phyloP scores from a whole-genome alignment of 257 asterid species.

The Petunia secreta region DNA sequence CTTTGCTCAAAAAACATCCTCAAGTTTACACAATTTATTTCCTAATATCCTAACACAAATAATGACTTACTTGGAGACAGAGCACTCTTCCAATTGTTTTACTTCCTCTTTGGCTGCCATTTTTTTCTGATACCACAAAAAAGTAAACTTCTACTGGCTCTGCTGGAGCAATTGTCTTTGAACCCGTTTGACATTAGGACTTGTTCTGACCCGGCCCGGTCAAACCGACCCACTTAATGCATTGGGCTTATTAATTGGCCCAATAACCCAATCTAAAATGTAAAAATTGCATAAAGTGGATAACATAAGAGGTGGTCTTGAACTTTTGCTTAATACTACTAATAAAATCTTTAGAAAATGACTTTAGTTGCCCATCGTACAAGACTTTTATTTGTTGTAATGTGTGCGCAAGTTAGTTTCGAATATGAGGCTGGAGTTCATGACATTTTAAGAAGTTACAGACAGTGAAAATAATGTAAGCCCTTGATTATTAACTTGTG shows the following conservation, averaged over 20 bases:
- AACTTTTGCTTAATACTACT: too few species aligned
- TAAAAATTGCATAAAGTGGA: too few species aligned
- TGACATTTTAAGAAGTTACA: too few species aligned
- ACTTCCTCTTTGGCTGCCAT: constrained; percentile 58
- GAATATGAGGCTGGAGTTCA: too few species aligned
- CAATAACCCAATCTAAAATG: neutral
- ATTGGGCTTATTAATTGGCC: neutral
- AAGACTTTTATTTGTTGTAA: too few species aligned
- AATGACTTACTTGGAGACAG: constrained; percentile 56
- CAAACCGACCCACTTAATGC: neutral
- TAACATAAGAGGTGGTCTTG: too few species aligned
- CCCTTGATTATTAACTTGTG: too few species aligned
- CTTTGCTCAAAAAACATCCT: neutral
- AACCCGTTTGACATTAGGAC: neutral
- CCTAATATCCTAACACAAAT: neutral
- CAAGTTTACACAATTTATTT: neutral
- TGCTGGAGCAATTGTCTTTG: neutral
- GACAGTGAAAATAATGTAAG: too few species aligned
- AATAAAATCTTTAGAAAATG: too few species aligned
- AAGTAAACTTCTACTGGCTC: neutral
- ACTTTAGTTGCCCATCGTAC: too few species aligned
- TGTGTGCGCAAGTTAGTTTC: too few species aligned
- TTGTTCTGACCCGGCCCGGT: neutral
- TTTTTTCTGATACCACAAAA: neutral
- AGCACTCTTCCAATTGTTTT: constrained; percentile 68